Evolutionary conservation across 106 monocot genomes (phyloP).

Genomic region (Dendrobium officinale): DNA sequence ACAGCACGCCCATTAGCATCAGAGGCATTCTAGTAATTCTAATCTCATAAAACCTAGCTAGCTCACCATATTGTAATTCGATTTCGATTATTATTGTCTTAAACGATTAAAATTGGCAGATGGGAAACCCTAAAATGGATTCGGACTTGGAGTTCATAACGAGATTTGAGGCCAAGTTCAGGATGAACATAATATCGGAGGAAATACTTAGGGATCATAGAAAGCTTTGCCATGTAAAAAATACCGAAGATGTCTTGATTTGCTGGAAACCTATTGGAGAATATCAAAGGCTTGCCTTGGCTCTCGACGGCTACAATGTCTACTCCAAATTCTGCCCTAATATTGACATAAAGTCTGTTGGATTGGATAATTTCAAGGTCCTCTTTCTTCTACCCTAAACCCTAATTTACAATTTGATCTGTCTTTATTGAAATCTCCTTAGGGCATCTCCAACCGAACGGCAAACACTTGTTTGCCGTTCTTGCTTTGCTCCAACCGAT

Average conservation of each 20-base stretch:
- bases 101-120: background rate
- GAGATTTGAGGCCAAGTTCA: background rate
- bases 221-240: background rate
- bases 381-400: background rate
- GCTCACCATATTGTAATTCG: too few relatives aligned
- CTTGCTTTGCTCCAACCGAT: too few relatives aligned
- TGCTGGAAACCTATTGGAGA: background rate
- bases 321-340: slow-evolving; percentile 6
- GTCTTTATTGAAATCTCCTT: too few relatives aligned
- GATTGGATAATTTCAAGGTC: background rate
- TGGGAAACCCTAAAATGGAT: slow-evolving; percentile 5
- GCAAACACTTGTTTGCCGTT: too few relatives aligned
- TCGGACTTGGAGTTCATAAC: background rate
- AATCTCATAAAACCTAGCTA: background rate
- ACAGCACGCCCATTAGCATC: background rate
- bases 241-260: background rate
- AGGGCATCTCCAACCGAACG: too few relatives aligned
- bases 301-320: background rate
- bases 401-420: background rate
- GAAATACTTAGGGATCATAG: background rate
- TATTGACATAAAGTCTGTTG: background rate
- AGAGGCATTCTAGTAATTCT: slow-evolving; percentile 1
- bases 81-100: background rate
- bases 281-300: too few relatives aligned
- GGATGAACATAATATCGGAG: background rate